Evolutionary conservation across 257 asterid genomes (phyloP).

Genomic region (Solanum boliviense): DNA sequence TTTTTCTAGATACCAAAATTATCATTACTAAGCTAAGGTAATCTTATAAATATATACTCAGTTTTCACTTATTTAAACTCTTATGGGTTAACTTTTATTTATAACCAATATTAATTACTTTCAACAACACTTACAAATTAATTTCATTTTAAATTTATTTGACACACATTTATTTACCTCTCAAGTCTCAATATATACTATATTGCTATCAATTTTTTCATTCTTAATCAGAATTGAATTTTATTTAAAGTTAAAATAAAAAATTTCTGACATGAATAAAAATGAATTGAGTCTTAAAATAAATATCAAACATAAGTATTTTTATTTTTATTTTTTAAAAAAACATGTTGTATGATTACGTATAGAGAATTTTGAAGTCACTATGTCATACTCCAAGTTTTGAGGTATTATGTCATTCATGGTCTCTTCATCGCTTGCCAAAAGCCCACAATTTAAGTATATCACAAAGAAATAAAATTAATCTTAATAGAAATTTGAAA

Average conservation of each 20-base stretch:
- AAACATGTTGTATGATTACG: neutral
- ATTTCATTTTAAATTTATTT: too few species aligned
- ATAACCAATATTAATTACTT: neutral
- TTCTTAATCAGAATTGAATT: neutral
- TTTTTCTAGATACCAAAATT: neutral
- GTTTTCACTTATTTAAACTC: neutral
- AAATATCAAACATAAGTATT: neutral
- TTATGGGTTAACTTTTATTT: too few species aligned
- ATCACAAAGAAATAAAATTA: too few species aligned
- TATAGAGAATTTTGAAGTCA: neutral
- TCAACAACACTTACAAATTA: neutral
- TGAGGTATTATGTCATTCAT: neutral
- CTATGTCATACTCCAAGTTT: neutral
- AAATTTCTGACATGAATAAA: too few species aligned
- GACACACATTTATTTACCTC: neutral
- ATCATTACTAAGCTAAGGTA: neutral
- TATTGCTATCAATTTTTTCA: too few species aligned
- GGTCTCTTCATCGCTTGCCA: neutral
- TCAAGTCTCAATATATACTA: neutral
- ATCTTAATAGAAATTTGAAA: too few species aligned
- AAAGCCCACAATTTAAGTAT: neutral
- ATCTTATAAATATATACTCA: neutral
- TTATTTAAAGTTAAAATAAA: too few species aligned
- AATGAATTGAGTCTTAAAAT: neutral
- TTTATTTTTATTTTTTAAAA: too few species aligned